phyloP scores from a whole-genome alignment of 2,329 filamentous ascomycete genomes.

The Xylariaceae sp. region DNA sequence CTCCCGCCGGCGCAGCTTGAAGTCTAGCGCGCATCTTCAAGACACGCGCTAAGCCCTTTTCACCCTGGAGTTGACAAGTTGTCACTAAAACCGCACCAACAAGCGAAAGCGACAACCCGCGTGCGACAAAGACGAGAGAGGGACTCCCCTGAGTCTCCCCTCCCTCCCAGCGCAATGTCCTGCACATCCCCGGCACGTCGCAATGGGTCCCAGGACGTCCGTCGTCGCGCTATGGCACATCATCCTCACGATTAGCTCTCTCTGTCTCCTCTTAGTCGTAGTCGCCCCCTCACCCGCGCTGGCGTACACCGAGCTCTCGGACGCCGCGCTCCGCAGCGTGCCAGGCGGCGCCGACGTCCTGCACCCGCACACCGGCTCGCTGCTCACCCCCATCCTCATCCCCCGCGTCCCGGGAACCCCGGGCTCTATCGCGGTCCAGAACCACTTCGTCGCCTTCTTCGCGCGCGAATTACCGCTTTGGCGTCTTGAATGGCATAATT shows the following conservation, averaged over 20 bases:
- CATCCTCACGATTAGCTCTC: not conserved
- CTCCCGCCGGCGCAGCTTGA: not conserved
- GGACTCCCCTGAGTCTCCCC: not conserved
- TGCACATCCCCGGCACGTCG: not conserved
- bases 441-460: conserved; percentile 85
- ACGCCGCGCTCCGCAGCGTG: conserved; percentile 66
- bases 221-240: not conserved
- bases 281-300: conserved; percentile 16
- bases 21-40: not conserved
- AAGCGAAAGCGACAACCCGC: not conserved
- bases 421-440: conserved; percentile 65
- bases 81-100: not conserved
- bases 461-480: conserved; percentile 66
- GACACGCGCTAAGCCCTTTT: not conserved
- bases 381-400: conserved; percentile 81
- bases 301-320: conserved; percentile 56
- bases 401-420: conserved; percentile 84
- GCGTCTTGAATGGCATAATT: conserved; percentile 81
- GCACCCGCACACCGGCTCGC: conserved; percentile 66
- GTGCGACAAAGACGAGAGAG: not conserved
- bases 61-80: conserved; percentile 2
- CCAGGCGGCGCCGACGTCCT: conserved; percentile 71
- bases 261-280: conserved; percentile 12
- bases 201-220: conserved; percentile 11
- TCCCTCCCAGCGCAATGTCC: not conserved